Conservation (phyloP, 2,329 filamentous ascomycete genomes). For the Stagonosporopsis chrysanthemi region DNA sequence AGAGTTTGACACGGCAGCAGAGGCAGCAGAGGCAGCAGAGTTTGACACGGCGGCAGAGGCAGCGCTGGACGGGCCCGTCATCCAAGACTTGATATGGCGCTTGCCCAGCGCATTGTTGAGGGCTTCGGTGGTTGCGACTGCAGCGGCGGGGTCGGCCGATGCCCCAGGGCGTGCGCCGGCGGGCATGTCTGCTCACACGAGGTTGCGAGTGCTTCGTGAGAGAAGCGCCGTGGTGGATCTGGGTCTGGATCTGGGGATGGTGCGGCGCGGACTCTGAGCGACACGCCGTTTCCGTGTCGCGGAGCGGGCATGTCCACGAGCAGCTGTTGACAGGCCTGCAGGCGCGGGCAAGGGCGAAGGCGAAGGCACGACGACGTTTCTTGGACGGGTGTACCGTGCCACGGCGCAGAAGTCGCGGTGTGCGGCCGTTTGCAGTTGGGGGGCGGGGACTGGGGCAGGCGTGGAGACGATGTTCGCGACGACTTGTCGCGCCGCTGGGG, state of each 20-base stretch:
- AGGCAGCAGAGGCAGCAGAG: too few relatives aligned
- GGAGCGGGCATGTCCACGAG: slow-evolving; percentile 13
- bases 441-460: slow-evolving; percentile 1
- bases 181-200: neutral
- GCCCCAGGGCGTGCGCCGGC: slow-evolving; percentile 1
- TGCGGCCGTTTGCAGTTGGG: neutral
- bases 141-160: slow-evolving; percentile 10
- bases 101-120: slow-evolving; percentile 42
- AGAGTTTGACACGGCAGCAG: neutral
- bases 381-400: neutral
- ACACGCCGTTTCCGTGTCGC: slow-evolving; percentile 17
- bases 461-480: neutral
- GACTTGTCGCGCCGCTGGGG: neutral
- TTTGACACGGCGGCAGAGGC: too few relatives aligned
- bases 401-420: neutral
- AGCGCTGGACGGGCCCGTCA: slow-evolving; percentile 22
- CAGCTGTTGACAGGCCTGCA: neutral
- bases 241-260: neutral
- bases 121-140: slow-evolving; percentile 27
- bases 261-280: slow-evolving; percentile 4
- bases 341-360: neutral
- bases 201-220: neutral
- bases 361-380: neutral
- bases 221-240: slow-evolving; percentile 2
- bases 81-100: slow-evolving; percentile 44